Conservation (phyloP, 169 alveolate species). For the Plasmodium chabaudi region DNA sequence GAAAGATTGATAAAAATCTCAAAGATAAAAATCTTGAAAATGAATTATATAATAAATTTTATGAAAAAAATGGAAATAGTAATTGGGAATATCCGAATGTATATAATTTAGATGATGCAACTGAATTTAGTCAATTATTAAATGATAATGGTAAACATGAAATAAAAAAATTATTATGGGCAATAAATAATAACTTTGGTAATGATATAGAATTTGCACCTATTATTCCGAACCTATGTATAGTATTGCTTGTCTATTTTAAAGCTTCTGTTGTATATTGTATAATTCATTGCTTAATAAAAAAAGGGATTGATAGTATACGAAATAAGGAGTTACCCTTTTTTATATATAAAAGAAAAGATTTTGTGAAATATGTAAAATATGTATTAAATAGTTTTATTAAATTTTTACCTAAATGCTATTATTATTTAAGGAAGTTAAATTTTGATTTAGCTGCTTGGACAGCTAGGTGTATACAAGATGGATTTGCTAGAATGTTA, state of each 20-base stretch:
- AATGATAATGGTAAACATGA: constrained; percentile 81
- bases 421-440: constrained; percentile 76
- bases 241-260: constrained; percentile 80
- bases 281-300: constrained; percentile 81
- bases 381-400: constrained; percentile 50
- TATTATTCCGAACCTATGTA: constrained; percentile 83
- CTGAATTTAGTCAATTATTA: constrained; percentile 80
- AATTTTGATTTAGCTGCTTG: constrained; percentile 85
- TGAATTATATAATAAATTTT: constrained; percentile 58
- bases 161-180: constrained; percentile 84
- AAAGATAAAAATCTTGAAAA: constrained; percentile 23
- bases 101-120: constrained; percentile 83
- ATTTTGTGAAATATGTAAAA: constrained; percentile 62
- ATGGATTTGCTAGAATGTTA: constrained; percentile 82
- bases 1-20: not conserved
- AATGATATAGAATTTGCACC: constrained; percentile 85
- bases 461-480: constrained; percentile 85
- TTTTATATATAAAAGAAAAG: constrained; percentile 60
- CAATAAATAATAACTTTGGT: constrained; percentile 81
- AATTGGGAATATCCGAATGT: constrained; percentile 54
- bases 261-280: constrained; percentile 83
- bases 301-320: constrained; percentile 75
- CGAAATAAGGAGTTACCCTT: constrained; percentile 51
- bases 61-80: constrained; percentile 8
- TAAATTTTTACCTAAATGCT: constrained; percentile 59